Evolutionary conservation across 805 yeast genomes (phyloP), one percentile per base, ranked within the genome.

Genomic region (Kodamaea neixiangensis): DNA sequence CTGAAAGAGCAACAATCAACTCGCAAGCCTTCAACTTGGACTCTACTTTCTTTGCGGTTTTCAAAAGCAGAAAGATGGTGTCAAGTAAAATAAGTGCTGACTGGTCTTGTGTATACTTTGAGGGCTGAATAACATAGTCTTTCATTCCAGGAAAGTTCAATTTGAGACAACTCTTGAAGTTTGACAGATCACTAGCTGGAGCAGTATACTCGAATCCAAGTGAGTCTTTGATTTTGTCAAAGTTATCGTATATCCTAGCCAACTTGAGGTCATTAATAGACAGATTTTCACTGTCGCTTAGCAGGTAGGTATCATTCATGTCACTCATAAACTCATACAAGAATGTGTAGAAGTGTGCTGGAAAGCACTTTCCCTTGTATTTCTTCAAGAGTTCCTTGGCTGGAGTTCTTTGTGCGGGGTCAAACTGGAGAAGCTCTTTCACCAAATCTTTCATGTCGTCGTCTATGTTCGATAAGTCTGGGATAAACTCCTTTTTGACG

Each of bases 11-110:
- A 7, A 89, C 65, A 0, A 94, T 78, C 54, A 92, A 67, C 60
- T 90, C 94, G 54, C 96, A 77, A 0, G 92, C 93, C 59, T 82
- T 80, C 7, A 85, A 64, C 53, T 89, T 75, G 38, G 84, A 81
- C 0, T 78, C 61, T 1, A 89, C 83, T 20, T 80, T 79, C 6
- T 80, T 76, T 0, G 89, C 79, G 40, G 87, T 78, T 52, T 87
- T 74, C 33, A 79, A 50, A 7, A 47, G 49, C 21, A 35, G 43
- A 14, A 84, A 77, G 0, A 87, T 74, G 25, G 82, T 61, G 25
- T 83, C 72, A 3, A 89, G 69, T 3, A 87, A 59, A 1, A 89
- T 78, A 31, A 89, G 63, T 0, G 86, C 77, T 0, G 85, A 77
- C 25, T 76, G 76, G 46, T 76, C 75, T 35, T 65, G 69, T 7